Base-by-base conservation (phyloP, 495 filamentous ascomycete species). In the Penicillium pancosmium region DNA sequence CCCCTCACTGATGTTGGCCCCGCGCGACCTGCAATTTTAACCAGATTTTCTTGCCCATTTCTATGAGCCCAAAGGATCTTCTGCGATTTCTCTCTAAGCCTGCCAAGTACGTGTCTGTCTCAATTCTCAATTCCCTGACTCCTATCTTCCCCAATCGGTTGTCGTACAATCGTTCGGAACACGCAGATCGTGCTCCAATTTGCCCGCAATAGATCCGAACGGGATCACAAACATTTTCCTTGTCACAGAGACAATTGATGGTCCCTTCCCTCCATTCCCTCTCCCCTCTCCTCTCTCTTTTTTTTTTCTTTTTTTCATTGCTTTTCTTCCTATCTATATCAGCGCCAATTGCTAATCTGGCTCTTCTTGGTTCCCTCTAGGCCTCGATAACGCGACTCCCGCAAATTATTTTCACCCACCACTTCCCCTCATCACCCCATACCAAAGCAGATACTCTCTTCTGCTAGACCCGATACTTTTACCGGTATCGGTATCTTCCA, bases 31-130 rank as follows among this genome's bases (percentile, higher is more conserved):
- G 69, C 72, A 73, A 63, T 53, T 72, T 53, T 78, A 69, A 74
- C 67, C 54, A 64, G 61, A 71, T 63, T 65, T 61, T 59, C 54
- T 64, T 62, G 63, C 64, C 65, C 56, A 73, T 71, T 86, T 89
- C 84, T 84, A 97, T 97, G 93, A 93, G 84, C 87, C 87, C 86
- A 75, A 88, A 86, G 80, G 92, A 96, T 75, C 87, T 97, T 65
- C 85, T 97, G 69, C 91, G 91, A 80, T 92, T 96, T 80, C 85
- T 97, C 62, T 96, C 91, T 60, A 95, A 95, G 82, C 93, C 92
- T 68, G 91, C 91, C 71, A 97, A 97, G 93, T 98, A 76, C 74
- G 89, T 80, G 16, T 43, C 52, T 63, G 35, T 19, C 16, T 12
- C 18, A 41, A 18, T 51, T 46, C 23, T 25, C 16, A 61, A 43